Evolutionary conservation across 352 stramenopile species (phyloP).

Genomic region (Globisporangium megalacanthum): DNA sequence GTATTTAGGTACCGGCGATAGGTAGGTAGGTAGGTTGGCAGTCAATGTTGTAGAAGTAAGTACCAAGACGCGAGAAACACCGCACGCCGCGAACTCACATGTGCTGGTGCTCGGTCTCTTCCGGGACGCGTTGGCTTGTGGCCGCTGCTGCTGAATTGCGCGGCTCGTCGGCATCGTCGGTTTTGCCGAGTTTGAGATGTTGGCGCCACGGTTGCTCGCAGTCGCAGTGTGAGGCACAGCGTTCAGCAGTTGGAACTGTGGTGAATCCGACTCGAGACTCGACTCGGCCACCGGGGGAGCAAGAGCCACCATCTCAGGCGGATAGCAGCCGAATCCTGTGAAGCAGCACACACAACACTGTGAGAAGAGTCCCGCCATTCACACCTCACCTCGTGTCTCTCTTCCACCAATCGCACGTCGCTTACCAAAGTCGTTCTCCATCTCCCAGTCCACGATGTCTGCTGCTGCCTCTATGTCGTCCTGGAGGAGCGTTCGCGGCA

Average conservation of each 20-base stretch:
- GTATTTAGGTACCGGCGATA: not conserved
- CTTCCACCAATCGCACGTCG: not conserved
- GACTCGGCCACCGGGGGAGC: not conserved
- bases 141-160: not conserved
- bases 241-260: constrained; percentile 12
- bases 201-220: not conserved
- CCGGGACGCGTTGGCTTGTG: constrained; percentile 1
- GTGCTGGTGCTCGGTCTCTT: not conserved
- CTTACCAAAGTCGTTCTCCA: constrained; percentile 1
- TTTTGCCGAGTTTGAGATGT: not conserved
- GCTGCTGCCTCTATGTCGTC: constrained; percentile 34
- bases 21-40: too few species aligned
- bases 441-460: constrained; percentile 20
- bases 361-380: not conserved
- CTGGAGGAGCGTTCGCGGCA: constrained; percentile 13
- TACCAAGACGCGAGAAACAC: not conserved
- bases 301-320: constrained; percentile 1
- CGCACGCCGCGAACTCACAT: not conserved
- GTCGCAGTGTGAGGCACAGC: not conserved
- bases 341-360: too few species aligned
- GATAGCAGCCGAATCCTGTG: constrained; percentile 1
- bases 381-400: too few species aligned
- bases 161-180: not conserved
- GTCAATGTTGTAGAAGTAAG: constrained; percentile 1
- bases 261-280: not conserved